These are phyloP conservation scores for Nannochloropsis gaditana DNA, from an alignment of 108 stramenopile species.

Conservation along the genomic window DNA sequence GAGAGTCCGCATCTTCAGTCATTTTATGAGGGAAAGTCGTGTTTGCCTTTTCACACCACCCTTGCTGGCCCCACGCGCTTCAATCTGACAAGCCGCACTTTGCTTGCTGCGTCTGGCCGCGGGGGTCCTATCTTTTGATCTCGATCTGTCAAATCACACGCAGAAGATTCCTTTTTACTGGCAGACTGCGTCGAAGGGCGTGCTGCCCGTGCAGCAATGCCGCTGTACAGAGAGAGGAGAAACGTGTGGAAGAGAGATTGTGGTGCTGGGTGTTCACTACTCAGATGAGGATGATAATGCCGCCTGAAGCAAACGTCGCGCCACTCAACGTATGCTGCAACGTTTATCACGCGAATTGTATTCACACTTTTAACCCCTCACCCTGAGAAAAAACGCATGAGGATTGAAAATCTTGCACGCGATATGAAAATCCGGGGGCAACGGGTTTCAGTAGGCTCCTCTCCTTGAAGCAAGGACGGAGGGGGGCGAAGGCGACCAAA, in stretches of 20 bases:
- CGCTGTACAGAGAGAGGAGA: not conserved
- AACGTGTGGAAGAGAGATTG: not conserved
- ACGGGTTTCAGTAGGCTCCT: too few relatives aligned
- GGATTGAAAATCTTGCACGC: too few relatives aligned
- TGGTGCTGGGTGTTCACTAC: not conserved
- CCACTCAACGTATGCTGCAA: too few relatives aligned
- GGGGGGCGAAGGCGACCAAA: too few relatives aligned
- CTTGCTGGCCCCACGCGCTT: not conserved
- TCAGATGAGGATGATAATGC: not conserved
- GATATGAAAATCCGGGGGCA: too few relatives aligned
- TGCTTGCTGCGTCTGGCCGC: not conserved
- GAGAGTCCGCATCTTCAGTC: not conserved
- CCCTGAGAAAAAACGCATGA: too few relatives aligned
- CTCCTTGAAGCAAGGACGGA: too few relatives aligned
- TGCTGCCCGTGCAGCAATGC: not conserved
- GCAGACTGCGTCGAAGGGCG: too few relatives aligned
- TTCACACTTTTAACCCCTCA: too few relatives aligned
- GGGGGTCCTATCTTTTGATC: not conserved
- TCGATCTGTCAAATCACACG: not conserved
- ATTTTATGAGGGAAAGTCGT: not conserved
- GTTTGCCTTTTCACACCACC: not conserved
- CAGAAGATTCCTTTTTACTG: not conserved
- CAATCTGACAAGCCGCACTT: not conserved
- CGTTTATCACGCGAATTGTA: too few relatives aligned
- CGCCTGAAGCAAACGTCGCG: too few relatives aligned